Conservation (phyloP, 208 protist genomes). For the Acanthamoeba quina region DNA sequence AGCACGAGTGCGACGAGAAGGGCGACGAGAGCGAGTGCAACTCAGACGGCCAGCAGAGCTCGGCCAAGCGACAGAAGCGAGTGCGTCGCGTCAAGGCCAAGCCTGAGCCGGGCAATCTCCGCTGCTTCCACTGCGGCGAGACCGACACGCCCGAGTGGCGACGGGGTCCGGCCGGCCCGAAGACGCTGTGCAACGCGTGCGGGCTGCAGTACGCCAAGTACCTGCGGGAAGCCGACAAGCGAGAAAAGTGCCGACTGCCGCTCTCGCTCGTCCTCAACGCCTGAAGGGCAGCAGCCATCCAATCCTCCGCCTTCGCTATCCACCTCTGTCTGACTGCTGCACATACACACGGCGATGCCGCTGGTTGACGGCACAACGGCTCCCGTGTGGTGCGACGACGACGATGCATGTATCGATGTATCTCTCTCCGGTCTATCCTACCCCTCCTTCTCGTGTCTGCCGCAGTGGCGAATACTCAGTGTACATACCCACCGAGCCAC, state of each 20-base stretch:
- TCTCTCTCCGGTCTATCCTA: neutral
- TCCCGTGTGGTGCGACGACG: neutral
- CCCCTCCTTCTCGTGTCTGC: neutral
- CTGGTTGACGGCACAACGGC: slow-evolving; percentile 49
- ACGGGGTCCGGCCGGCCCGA: slow-evolving; percentile 1
- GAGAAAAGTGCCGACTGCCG: slow-evolving; percentile 12
- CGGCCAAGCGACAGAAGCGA: slow-evolving; percentile 6
- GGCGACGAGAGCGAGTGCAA: neutral
- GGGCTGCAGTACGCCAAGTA: slow-evolving; percentile 53
- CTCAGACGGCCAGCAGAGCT: neutral
- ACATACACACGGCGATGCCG: neutral
- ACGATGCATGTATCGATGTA: slow-evolving; percentile 22
- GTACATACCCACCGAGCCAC: neutral
- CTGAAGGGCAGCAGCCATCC: neutral
- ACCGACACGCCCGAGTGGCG: slow-evolving; percentile 49
- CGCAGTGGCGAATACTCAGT: neutral
- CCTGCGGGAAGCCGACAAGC: slow-evolving; percentile 39
- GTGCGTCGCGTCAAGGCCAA: neutral
- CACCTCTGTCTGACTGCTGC: neutral
- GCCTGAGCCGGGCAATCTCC: neutral
- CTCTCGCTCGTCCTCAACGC: slow-evolving; percentile 42
- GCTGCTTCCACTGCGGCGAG: slow-evolving; percentile 28
- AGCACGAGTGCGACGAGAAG: neutral
- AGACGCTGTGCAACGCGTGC: slow-evolving; percentile 57
- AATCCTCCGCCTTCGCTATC: neutral